A percentile compares a stretch with the other conserved stretches of the same genome.
Evolutionary conservation across 148 eudicot species (phyloP).

Genomic region (Tetragonia tetragonoides): DNA sequence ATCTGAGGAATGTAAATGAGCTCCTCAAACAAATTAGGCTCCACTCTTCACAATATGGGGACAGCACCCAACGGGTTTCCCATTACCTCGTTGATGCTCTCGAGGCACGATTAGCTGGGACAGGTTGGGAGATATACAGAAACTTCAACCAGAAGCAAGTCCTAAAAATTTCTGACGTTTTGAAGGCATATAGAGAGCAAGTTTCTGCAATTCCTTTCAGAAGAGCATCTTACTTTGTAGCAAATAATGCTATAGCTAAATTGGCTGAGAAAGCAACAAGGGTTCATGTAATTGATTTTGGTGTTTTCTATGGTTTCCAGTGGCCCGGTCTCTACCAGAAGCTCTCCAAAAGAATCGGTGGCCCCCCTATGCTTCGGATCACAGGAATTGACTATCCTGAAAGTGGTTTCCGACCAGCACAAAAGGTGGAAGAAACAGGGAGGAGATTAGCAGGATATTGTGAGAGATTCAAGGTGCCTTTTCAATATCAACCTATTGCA

Average conservation of each 20-base stretch:
- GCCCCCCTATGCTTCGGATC: constrained; percentile 26
- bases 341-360: constrained; percentile 25
- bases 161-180: constrained; percentile 6
- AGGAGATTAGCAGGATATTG: constrained; percentile 33
- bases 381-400: constrained; percentile 33
- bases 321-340: constrained; percentile 35
- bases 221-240: constrained; percentile 21
- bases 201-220: constrained; percentile 30
- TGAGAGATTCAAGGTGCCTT: constrained; percentile 33
- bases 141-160: background rate
- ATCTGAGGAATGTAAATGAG: constrained; percentile 23
- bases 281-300: constrained; percentile 34
- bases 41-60: constrained; percentile 30
- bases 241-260: constrained; percentile 31
- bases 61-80: constrained; percentile 29
- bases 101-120: constrained; percentile 36
- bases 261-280: constrained; percentile 25
- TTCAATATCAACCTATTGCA: constrained; percentile 30
- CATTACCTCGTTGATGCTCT: constrained; percentile 34
- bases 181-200: constrained; percentile 28
- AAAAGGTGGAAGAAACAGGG: constrained; percentile 32
- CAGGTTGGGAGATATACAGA: constrained; percentile 26
- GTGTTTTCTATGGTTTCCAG: constrained; percentile 32
- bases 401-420: constrained; percentile 30
- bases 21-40: constrained; percentile 31